Percentiles rank a stretch among this genome's conserved stretches.
These are phyloP conservation scores for Zalaria obscura DNA, from an alignment of 2,329 filamentous ascomycete genomes.

Conservation along the genomic window DNA sequence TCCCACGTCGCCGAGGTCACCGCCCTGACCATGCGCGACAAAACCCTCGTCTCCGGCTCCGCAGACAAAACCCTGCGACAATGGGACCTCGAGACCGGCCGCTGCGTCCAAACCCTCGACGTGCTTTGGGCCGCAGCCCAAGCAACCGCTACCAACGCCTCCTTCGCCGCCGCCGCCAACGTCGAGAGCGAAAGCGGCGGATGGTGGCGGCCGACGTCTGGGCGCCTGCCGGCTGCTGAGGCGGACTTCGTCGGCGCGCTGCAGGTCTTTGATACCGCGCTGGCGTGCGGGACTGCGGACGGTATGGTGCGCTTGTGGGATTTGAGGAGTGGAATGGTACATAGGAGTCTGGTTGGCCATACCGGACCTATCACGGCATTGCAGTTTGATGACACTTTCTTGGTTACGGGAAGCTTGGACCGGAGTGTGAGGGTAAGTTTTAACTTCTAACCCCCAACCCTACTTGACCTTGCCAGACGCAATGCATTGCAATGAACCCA, in stretches of 20 bases:
- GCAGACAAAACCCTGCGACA: conserved; percentile 94
- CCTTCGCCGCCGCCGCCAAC: conserved; percentile 7
- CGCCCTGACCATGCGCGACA: conserved; percentile 76
- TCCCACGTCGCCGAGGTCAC: conserved; percentile 92
- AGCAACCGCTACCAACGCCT: conserved; percentile 49
- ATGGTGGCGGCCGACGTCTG: conserved; percentile 59
- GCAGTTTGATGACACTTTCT: conserved; percentile 89
- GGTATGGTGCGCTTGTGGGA: conserved; percentile 97
- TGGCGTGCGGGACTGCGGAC: conserved; percentile 92
- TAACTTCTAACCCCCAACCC: not conserved
- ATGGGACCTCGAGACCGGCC: conserved; percentile 95
- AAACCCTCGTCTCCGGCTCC: conserved; percentile 86
- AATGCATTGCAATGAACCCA: not conserved
- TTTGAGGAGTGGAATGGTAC: conserved; percentile 90
- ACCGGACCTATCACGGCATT: conserved; percentile 87
- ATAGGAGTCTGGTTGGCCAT: conserved; percentile 86
- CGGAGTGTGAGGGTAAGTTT: conserved; percentile 78
- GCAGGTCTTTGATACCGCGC: conserved; percentile 88
- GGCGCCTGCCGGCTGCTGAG: conserved; percentile 41
- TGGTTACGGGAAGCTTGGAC: conserved; percentile 87
- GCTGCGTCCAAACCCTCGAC: conserved; percentile 92
- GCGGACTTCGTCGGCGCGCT: conserved; percentile 90
- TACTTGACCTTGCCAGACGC: not conserved
- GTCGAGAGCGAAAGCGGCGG: conserved; percentile 7
- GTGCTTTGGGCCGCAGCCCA: conserved; percentile 97